These are phyloP conservation scores for Amanita jacksonii DNA, from an alignment of 768 basidiomycete species.

Conservation along the genomic window DNA sequence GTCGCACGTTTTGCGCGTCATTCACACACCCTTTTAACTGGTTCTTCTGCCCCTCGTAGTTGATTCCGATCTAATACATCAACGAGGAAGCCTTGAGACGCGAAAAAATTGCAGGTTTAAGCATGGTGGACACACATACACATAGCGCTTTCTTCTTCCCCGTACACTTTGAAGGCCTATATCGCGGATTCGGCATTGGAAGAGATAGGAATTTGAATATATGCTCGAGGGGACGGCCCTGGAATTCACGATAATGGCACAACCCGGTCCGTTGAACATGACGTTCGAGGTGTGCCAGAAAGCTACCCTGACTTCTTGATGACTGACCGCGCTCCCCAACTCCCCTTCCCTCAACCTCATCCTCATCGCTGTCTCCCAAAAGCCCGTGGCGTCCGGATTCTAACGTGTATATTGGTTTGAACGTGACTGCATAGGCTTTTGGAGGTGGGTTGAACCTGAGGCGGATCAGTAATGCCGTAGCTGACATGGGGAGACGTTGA, in stretches of 20 bases:
- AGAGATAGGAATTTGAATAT: neutral
- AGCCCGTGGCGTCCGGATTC: neutral
- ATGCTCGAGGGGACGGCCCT: neutral
- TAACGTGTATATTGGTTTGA: slow-evolving; percentile 6
- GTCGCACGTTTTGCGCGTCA: slow-evolving; percentile 61
- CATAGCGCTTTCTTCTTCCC: slow-evolving; percentile 75
- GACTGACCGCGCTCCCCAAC: neutral
- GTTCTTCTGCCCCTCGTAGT: slow-evolving; percentile 56
- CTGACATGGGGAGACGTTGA: too few relatives aligned
- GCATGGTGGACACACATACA: too few relatives aligned
- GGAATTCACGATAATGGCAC: slow-evolving; percentile 4
- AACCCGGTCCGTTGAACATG: slow-evolving; percentile 2
- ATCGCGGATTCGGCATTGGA: slow-evolving; percentile 2
- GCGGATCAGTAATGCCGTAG: neutral
- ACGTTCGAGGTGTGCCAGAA: neutral
- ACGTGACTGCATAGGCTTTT: slow-evolving; percentile 3
- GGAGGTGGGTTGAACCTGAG: slow-evolving; percentile 5
- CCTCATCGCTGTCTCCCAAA: neutral
- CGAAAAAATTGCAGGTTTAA: too few relatives aligned
- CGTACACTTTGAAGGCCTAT: slow-evolving; percentile 51
- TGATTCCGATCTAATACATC: slow-evolving; percentile 59
- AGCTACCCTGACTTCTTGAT: neutral
- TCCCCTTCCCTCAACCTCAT: neutral
- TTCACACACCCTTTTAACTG: slow-evolving; percentile 74
- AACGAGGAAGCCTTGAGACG: neutral